Base-by-base conservation (phyloP, 1,284 basidiomycete genomes). In the Hemileccinum hortonii region DNA sequence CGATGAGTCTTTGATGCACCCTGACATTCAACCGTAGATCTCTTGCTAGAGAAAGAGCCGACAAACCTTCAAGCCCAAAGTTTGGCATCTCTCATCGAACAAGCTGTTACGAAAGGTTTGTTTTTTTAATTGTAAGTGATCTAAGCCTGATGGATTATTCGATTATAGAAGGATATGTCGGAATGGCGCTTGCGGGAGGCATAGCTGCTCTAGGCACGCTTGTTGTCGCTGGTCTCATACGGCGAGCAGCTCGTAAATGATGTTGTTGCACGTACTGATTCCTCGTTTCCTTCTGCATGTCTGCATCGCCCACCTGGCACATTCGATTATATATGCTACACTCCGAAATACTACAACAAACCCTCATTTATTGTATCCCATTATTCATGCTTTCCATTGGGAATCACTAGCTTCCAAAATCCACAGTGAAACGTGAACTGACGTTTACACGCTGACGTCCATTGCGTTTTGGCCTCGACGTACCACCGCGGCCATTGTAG, bases 61-160 rank as follows among this genome's bases (percentile, higher is more conserved):
- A 78, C 84, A 49, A 99, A 99, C 69, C 73, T 98, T 61, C 97
- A 99, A 73, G 93, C 94, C 10, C 87, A 92, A 62, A 94, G 92
- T 57, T 78, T 99, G 42, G 80, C 79, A 6, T 76, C 81, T 38
- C 79, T 99, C 46, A 97, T 99, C 57, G 95, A 99, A 57, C 81
- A 85, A 61, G 92, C 87, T 22, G 88, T 97, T 37, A 81, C 90
- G 40, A 83, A 84, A 77, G 96, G 94, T 93, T 42, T 26, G 58
- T 42, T 40, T 35, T 54, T 42, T 37, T 26, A n/a, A 30, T 43
- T 39, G 16, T 39, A 45, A 21, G 24, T 29, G 39, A 14, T 29
- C 48, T 22, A 7, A 44, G 7, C 29, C 24, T 16, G 16, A 32
- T 19, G 44, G 56, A 59, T 54, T 22, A 52, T 52, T 43, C 33